Conservation (phyloP, 192 early-diverging fungal species). For the Coemansia aciculifera region DNA sequence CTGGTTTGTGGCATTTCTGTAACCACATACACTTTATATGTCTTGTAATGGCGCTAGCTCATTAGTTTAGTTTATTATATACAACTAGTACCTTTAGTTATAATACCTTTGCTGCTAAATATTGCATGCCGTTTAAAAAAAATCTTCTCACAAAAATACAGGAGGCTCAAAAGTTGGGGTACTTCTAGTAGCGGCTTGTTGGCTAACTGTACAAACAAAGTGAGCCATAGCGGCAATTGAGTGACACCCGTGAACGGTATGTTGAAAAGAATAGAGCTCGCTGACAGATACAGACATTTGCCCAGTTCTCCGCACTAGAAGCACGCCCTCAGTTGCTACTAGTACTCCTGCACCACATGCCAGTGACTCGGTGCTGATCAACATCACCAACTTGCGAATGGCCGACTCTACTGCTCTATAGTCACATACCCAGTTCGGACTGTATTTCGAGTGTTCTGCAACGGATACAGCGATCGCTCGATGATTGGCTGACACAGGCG, state of each 20-base stretch:
- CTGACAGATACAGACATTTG: conserved; percentile 13
- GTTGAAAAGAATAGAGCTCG: conserved; percentile 5
- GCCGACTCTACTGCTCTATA: conserved; percentile 9
- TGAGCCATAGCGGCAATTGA: conserved; percentile 9
- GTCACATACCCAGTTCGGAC: not conserved
- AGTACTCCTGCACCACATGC: conserved; percentile 17
- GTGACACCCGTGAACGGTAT: not conserved
- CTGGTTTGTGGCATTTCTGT: not conserved
- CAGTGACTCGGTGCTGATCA: conserved; percentile 20
- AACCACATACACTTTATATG: not conserved
- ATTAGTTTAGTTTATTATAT: not conserved
- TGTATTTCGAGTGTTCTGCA: not conserved
- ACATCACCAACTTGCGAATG: conserved; percentile 9
- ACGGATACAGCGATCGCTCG: not conserved
- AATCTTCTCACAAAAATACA: not conserved
- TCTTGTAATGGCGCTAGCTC: not conserved
- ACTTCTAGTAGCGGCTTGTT: not conserved
- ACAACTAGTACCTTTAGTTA: not conserved
- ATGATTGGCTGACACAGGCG: not conserved
- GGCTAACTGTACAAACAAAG: conserved; percentile 10
- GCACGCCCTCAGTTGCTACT: conserved; percentile 2
- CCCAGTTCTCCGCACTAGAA: conserved; percentile 13
- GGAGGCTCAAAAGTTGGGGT: not conserved
- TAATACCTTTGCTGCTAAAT: not conserved
- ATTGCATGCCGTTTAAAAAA: not conserved